phyloP scores from a whole-genome alignment of 805 yeast species.

The Yarrowia bubula region DNA sequence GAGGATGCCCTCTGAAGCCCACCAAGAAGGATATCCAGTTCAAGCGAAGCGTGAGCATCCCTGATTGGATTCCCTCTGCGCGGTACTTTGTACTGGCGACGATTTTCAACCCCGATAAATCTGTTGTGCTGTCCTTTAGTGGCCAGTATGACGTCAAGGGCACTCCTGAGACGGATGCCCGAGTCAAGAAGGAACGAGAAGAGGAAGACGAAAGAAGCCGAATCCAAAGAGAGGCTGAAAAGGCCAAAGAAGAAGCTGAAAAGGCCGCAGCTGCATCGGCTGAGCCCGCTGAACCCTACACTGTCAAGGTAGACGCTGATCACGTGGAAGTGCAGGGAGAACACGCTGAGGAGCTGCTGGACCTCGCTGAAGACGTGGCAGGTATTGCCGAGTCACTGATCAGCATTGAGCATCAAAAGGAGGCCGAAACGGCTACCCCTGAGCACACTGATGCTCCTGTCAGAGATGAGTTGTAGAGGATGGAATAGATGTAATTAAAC shows the following conservation, averaged over 20 bases:
- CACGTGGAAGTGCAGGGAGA: conserved; percentile 3
- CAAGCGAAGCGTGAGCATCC: conserved; percentile 6
- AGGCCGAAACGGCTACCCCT: not conserved
- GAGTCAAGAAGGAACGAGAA: not conserved
- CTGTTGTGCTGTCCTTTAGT: not conserved
- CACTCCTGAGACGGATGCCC: not conserved
- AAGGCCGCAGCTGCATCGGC: not conserved
- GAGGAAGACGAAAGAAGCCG: not conserved
- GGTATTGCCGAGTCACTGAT: not conserved
- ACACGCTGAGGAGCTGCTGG: not conserved
- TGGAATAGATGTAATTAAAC: not conserved
- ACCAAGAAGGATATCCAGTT: conserved; percentile 14
- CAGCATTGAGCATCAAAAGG: not conserved
- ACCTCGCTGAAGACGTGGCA: not conserved
- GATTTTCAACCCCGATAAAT: conserved; percentile 5
- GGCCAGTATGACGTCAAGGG: conserved; percentile 21
- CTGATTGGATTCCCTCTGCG: conserved; percentile 12
- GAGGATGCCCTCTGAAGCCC: conserved; percentile 22
- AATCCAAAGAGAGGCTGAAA: not conserved
- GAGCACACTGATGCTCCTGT: not conserved
- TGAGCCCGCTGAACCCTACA: not conserved
- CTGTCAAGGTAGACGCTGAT: not conserved
- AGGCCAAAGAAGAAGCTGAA: not conserved
- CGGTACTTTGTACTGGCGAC: conserved; percentile 9
- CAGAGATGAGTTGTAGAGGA: conserved; percentile 1